phyloP scores from a whole-genome alignment of 2,329 filamentous ascomycete species.

The Aspergillus sp. region DNA sequence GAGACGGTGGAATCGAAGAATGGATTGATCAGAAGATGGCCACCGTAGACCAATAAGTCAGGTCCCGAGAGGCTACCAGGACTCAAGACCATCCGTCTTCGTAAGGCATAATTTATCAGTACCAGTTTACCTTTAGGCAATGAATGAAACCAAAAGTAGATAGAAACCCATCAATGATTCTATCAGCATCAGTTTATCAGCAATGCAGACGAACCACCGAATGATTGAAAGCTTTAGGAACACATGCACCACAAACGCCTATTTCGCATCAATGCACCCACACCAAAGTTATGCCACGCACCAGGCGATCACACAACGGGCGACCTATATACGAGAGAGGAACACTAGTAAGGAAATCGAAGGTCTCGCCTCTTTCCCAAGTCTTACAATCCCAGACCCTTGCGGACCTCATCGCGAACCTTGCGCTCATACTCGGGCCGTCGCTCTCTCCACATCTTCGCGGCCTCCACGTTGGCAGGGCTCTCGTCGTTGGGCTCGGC shows the following conservation, averaged over 20 bases:
- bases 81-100: not conserved
- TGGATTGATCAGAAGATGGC: conserved; percentile 45
- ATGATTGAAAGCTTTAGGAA: not conserved
- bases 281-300: conserved; percentile 6
- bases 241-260: conserved; percentile 5
- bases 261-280: conserved; percentile 5
- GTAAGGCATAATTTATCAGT: not conserved
- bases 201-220: not conserved
- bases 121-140: not conserved
- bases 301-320: not conserved
- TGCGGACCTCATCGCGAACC: conserved; percentile 78
- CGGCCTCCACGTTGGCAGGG: conserved; percentile 92
- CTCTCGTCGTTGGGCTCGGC: conserved; percentile 97
- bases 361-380: no score
- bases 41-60: not conserved
- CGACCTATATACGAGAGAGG: not conserved
- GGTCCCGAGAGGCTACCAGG: not conserved
- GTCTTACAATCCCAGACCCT: conserved; percentile 69
- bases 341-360: not conserved
- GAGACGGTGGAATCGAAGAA: conserved; percentile 38
- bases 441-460: conserved; percentile 91
- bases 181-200: not conserved
- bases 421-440: conserved; percentile 80
- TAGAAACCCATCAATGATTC: not conserved
- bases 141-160: not conserved